Evolutionary conservation across 2,329 filamentous ascomycete genomes (phyloP), one percentile per base, ranked within the genome.

Genomic region (Stachybotrys chartarum): DNA sequence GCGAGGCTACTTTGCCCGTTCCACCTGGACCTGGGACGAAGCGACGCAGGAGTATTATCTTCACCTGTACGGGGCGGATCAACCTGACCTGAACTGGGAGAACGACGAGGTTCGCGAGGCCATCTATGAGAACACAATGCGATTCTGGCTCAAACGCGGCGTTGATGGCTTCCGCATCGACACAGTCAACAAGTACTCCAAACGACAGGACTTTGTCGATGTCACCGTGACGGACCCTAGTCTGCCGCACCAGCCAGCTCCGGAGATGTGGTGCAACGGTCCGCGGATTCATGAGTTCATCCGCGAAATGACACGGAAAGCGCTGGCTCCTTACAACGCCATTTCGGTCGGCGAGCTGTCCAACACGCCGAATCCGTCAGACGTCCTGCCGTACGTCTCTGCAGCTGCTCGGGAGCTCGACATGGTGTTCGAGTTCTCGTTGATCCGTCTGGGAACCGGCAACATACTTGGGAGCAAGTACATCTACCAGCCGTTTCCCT

Each of bases 61-160:
- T 1, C 78, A 80, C 59, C 74, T 91, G 1, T 92, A 88, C 65
- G 81, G 82, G 1, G 75, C 80, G 0, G 82, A 86, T 51, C 88
- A 91, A 65, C 88, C 88, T 0, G 88, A 92, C 60, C 74, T 92
- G 17, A 91, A 91, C 65, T 91, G 88, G 87, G 85, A 90, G 55
- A 85, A 86, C 51, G 75, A 78, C 0, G 79, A 81, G 2, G 84
- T 87, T 7, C 80, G 86, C 7, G 74, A 83, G 53, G 88, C 84
- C 0, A 85, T 90, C 1, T 86, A 90, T 63, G 76, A 84, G 6
- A 65, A 73, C 6, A 82, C 86, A 6, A 86, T 90, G 78, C 75
- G 77, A 0, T 91, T 90, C 67, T 91, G 88, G 88, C 77, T 91
- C 0, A 77, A 90, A 54, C 80, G 82, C 6, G 86, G 85, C 0